Percentiles rank a stretch among this genome's conserved stretches.
Evolutionary conservation across 768 basidiomycete species (phyloP).

Genomic region (Pisolithus marmoratus): DNA sequence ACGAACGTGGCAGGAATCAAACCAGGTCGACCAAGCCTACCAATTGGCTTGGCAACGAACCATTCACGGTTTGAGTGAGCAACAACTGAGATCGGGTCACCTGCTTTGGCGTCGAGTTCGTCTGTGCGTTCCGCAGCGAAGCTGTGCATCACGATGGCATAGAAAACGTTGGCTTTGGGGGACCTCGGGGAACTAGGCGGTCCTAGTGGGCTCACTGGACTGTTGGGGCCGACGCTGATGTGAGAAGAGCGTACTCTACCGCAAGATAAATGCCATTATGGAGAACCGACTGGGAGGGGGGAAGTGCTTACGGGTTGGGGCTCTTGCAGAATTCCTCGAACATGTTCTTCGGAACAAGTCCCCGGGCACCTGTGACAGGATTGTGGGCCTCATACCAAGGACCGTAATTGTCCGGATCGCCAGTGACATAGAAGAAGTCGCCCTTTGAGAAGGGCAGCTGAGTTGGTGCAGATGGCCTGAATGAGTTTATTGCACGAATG

Average conservation of each 20-base stretch:
- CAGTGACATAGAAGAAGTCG: constrained; percentile 95
- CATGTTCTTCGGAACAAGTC: constrained; percentile 78
- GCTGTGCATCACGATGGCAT: constrained; percentile 93
- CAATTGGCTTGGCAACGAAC: constrained; percentile 99
- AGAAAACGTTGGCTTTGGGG: constrained; percentile 62
- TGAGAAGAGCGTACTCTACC: constrained; percentile 41
- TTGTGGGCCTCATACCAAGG: constrained; percentile 94
- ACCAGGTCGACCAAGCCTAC: constrained; percentile 89
- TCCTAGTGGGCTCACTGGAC: constrained; percentile 23
- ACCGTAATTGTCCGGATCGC: constrained; percentile 52
- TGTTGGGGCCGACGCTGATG: constrained; percentile 9
- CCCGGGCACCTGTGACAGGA: constrained; percentile 84
- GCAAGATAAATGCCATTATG: not conserved
- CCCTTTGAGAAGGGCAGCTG: constrained; percentile 89
- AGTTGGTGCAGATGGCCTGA: constrained; percentile 69
- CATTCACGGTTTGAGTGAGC: constrained; percentile 99
- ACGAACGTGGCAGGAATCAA: constrained; percentile 97
- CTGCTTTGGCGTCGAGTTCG: constrained; percentile 91
- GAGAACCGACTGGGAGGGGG: constrained; percentile 2
- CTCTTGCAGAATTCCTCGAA: constrained; percentile 91
- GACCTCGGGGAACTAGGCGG: constrained; percentile 24
- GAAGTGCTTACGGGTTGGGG: constrained; percentile 48
- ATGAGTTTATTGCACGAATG: constrained; percentile 72
- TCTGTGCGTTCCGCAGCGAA: constrained; percentile 94
- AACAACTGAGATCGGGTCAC: constrained; percentile 93